phyloP scores from a whole-genome alignment of 345 rosid species.

The Balakata baccata region DNA sequence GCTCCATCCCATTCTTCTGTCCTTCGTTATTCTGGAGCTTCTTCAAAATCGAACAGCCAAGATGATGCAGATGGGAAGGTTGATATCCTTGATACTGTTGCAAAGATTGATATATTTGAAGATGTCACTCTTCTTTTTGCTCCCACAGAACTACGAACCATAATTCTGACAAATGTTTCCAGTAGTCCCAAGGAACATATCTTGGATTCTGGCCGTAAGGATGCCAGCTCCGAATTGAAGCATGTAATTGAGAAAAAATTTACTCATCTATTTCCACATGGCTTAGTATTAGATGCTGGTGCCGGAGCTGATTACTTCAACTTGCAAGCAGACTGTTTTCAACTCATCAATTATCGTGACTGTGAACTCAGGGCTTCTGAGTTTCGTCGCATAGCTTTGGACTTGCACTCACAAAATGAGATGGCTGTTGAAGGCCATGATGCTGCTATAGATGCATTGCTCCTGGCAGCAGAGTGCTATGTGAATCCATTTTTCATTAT shows the following conservation, averaged over 20 bases:
- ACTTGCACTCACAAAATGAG: slow-evolving; percentile 52
- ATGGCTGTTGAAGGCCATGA: slow-evolving; percentile 63
- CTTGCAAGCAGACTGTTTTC: slow-evolving; percentile 65
- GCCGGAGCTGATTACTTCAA: slow-evolving; percentile 52
- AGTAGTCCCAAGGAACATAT: slow-evolving; percentile 26
- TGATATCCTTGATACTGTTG: slow-evolving; percentile 43
- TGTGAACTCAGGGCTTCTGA: slow-evolving; percentile 80
- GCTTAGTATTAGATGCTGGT: slow-evolving; percentile 52
- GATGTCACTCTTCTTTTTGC: slow-evolving; percentile 58
- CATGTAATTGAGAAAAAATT: slow-evolving; percentile 29
- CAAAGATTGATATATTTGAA: slow-evolving; percentile 50
- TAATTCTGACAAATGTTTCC: slow-evolving; percentile 40
- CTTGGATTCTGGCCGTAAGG: slow-evolving; percentile 30
- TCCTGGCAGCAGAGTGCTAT: slow-evolving; percentile 84
- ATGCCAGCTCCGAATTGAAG: slow-evolving; percentile 37
- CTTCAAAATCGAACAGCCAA: slow-evolving; percentile 36
- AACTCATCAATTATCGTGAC: slow-evolving; percentile 55
- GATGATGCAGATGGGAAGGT: slow-evolving; percentile 50
- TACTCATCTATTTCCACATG: slow-evolving; percentile 32
- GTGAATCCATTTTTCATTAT: slow-evolving; percentile 72
- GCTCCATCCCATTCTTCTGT: slow-evolving; percentile 29
- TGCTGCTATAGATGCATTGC: slow-evolving; percentile 81
- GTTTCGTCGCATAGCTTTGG: slow-evolving; percentile 66
- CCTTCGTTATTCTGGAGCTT: slow-evolving; percentile 26
- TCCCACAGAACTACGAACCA: slow-evolving; percentile 54